A percentile compares a stretch with the other conserved stretches of the same genome.
Evolutionary conservation across 768 basidiomycete genomes (phyloP).

Genomic region (Podaxis sp.): DNA sequence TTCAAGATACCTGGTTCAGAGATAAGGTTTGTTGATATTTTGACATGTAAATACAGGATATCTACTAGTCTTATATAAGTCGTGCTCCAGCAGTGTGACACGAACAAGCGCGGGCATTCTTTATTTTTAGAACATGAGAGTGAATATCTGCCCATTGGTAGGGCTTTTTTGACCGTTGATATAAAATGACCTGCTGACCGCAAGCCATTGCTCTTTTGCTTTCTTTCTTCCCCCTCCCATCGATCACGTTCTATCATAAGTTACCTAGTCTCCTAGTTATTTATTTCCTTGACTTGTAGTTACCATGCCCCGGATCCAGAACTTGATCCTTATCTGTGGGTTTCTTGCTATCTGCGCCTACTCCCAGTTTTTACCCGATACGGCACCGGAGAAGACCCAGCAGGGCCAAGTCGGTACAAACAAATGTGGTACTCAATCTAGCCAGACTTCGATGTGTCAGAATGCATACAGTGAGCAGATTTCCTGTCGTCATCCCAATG

Average conservation of each 20-base stretch:
- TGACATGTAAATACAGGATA: no score
- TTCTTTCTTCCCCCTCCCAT: background rate
- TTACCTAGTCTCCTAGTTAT: background rate
- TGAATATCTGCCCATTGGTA: background rate
- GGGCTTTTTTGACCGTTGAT: background rate
- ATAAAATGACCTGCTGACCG: no score
- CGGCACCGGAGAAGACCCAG: conserved; percentile 47
- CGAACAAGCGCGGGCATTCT: background rate
- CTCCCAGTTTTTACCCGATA: conserved; percentile 37
- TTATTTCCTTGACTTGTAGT: no score
- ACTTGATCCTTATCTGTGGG: background rate
- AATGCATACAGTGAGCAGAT: conserved; percentile 53
- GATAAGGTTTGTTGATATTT: no score
- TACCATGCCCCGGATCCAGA: conserved; percentile 4
- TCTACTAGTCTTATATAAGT: no score
- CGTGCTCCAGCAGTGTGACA: no score
- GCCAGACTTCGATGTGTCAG: conserved; percentile 65
- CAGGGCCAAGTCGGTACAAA: conserved; percentile 65
- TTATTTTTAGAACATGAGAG: background rate
- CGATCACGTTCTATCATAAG: background rate
- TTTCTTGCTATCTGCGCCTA: conserved; percentile 8
- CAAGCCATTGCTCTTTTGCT: background rate
- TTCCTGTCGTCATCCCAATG: conserved; percentile 1
- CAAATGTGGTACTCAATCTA: conserved; percentile 56
- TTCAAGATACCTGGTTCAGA: no score